These are phyloP conservation scores for Parastagonospora avenae DNA, from an alignment of 2,329 filamentous ascomycete species.

Conservation along the genomic window DNA sequence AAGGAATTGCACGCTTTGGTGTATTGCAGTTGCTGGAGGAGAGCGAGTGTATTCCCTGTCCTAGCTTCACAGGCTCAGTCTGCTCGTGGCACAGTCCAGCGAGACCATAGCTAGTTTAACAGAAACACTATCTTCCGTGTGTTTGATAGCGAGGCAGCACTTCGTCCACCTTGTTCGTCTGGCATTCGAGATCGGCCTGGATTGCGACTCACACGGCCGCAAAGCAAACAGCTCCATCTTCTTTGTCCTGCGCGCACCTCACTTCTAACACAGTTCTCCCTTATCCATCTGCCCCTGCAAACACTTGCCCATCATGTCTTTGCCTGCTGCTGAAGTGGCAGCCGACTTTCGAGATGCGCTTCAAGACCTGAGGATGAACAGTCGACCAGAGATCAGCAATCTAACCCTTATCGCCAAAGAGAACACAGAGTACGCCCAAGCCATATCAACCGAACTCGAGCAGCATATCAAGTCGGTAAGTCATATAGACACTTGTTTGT, in stretches of 20 bases:
- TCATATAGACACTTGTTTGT: conserved; percentile 20
- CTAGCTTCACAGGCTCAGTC: conserved; percentile 38
- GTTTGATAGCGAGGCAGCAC: conserved; percentile 49
- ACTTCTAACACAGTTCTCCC: conserved; percentile 30
- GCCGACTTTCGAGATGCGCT: conserved; percentile 93
- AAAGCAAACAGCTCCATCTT: conserved; percentile 27
- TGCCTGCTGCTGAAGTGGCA: conserved; percentile 81
- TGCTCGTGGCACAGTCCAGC: conserved; percentile 38
- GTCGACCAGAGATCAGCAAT: conserved; percentile 95
- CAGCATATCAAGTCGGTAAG: conserved; percentile 95
- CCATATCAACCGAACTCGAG: conserved; percentile 87
- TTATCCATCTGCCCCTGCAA: conserved; percentile 19
- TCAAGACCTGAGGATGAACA: conserved; percentile 88
- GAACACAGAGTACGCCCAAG: conserved; percentile 92
- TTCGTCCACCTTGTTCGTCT: conserved; percentile 45
- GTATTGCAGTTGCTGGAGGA: conserved; percentile 41
- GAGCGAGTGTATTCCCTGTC: conserved; percentile 40
- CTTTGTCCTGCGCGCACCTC: conserved; percentile 25
- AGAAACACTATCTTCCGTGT: conserved; percentile 49
- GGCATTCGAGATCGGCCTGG: conserved; percentile 33
- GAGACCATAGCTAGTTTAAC: conserved; percentile 57
- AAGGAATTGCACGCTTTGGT: conserved; percentile 35
- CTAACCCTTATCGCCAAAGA: conserved; percentile 97
- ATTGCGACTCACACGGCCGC: conserved; percentile 29
- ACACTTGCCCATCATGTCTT: conserved; percentile 63